Evolutionary conservation across 2,329 filamentous ascomycete species (phyloP).

Genomic region (Ceratocystis cubensis): DNA sequence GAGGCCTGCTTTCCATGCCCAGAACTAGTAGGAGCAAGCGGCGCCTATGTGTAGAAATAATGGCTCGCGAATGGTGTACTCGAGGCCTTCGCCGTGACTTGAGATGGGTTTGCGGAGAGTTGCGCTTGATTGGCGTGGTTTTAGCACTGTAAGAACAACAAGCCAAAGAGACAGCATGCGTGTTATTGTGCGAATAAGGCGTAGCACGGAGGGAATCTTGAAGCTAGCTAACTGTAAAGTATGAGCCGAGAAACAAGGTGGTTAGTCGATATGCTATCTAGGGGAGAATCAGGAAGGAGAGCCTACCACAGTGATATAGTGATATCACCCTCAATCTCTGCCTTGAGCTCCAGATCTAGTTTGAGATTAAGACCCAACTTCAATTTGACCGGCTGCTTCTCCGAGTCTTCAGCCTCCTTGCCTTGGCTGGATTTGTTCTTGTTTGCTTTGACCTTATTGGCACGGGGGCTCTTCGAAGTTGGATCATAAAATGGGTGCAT

Average conservation of each 20-base stretch:
- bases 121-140: conserved; percentile 24
- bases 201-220: not conserved
- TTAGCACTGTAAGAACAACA: conserved; percentile 24
- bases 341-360: conserved; percentile 66
- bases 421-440: not conserved
- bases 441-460: conserved; percentile 11
- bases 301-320: conserved; percentile 53
- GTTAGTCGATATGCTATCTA: not conserved
- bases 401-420: not conserved
- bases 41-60: conserved; percentile 29
- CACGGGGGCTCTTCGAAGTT: not conserved
- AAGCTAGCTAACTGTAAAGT: not conserved
- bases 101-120: conserved; percentile 24
- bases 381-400: conserved; percentile 30
- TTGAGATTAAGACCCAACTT: conserved; percentile 63
- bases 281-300: not conserved
- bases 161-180: not conserved
- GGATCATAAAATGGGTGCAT: not conserved
- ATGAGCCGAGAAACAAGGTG: not conserved
- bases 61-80: conserved; percentile 24
- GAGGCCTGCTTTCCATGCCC: conserved; percentile 27
- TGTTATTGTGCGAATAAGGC: not conserved
- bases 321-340: conserved; percentile 62
- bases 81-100: conserved; percentile 22
- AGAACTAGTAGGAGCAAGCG: conserved; percentile 26